Evolutionary conservation across 2,329 filamentous ascomycete species (phyloP).

Genomic region (Aureobasidium zeae): DNA sequence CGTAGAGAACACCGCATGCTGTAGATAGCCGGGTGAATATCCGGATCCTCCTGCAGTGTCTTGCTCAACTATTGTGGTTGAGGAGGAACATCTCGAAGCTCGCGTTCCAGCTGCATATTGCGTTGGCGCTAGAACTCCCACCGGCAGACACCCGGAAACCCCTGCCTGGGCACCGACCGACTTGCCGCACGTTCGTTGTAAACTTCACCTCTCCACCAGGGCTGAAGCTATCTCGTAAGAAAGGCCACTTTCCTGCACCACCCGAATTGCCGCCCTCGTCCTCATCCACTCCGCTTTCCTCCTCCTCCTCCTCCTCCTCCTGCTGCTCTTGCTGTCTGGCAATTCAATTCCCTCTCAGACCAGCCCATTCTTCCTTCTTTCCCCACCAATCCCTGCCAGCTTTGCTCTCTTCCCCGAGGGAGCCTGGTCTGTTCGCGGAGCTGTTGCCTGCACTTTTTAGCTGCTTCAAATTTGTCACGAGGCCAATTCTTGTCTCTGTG

Average conservation of each 20-base stretch:
- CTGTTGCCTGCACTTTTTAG: constrained; percentile 14
- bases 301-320: constrained; percentile 1
- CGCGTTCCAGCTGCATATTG: constrained; percentile 12
- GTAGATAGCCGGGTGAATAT: constrained; percentile 9
- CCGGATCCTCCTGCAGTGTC: constrained; percentile 3
- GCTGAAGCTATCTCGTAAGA: constrained; percentile 16
- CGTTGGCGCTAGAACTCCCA: constrained; percentile 9
- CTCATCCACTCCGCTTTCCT: not conserved
- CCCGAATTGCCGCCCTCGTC: constrained; percentile 11
- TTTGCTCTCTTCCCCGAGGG: constrained; percentile 10
- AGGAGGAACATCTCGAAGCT: constrained; percentile 5
- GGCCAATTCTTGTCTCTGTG: constrained; percentile 15
- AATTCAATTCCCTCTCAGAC: constrained; percentile 12
- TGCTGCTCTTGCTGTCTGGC: constrained; percentile 12
- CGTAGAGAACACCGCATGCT: too few relatives aligned
- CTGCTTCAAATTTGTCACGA: constrained; percentile 15
- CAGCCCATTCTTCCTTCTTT: constrained; percentile 1
- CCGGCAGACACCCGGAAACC: constrained; percentile 8
- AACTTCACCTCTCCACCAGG: constrained; percentile 9
- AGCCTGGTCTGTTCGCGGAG: constrained; percentile 12
- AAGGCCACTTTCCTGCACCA: constrained; percentile 15
- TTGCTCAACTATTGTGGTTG: constrained; percentile 7
- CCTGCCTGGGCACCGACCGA: constrained; percentile 12
- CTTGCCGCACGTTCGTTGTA: constrained; percentile 13
- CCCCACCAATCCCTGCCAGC: too few relatives aligned